These are phyloP conservation scores for Macrolepiota dolichaula DNA, from an alignment of 768 basidiomycete species.

Conservation along the genomic window DNA sequence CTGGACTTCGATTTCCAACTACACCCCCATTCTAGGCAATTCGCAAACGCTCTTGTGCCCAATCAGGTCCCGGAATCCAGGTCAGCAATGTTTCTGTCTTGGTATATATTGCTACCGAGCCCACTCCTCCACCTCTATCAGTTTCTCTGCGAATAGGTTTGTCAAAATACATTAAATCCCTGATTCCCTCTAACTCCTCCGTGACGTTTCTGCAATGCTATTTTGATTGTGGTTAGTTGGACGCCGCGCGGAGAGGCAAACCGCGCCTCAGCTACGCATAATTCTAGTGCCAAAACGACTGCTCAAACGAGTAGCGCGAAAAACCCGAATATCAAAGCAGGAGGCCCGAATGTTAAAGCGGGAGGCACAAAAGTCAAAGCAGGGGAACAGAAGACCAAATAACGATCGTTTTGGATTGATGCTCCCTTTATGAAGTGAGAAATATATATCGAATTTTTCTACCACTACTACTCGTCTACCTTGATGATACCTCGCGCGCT, in stretches of 20 bases:
- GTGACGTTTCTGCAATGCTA: not conserved
- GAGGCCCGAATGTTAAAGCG: too few relatives aligned
- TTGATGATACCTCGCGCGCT: too few relatives aligned
- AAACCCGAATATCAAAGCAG: too few relatives aligned
- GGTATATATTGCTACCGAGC: not conserved
- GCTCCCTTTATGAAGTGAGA: too few relatives aligned
- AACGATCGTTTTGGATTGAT: too few relatives aligned
- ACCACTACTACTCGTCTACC: too few relatives aligned
- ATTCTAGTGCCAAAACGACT: too few relatives aligned
- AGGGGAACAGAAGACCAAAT: too few relatives aligned
- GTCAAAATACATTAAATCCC: not conserved
- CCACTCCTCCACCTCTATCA: not conserved
- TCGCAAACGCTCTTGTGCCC: not conserved
- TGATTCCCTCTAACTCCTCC: not conserved
- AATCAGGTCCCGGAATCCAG: not conserved
- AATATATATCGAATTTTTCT: too few relatives aligned
- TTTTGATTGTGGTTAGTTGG: not conserved
- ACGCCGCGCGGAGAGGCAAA: not conserved
- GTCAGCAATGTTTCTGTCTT: not conserved
- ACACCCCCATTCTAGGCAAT: not conserved
- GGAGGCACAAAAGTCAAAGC: too few relatives aligned
- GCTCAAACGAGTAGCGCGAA: too few relatives aligned
- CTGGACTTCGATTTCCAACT: not conserved
- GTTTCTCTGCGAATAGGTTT: not conserved
- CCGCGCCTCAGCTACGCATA: too few relatives aligned